Evolutionary conservation across 1,284 basidiomycete genomes (phyloP), one percentile per base, ranked within the genome.

Genomic region (Fistulina hepatica): DNA sequence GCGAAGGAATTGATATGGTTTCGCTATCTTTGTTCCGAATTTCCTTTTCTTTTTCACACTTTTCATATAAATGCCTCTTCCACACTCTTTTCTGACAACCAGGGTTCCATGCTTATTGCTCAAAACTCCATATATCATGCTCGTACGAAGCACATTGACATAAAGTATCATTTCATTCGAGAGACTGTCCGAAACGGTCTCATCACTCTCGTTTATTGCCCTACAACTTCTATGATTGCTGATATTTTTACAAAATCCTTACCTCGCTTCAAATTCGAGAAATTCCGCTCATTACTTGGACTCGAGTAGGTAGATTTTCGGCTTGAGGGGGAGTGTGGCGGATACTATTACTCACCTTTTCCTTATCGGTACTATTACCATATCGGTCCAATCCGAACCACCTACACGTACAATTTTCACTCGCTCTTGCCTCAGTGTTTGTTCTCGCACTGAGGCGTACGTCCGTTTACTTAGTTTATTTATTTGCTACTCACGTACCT

Each of bases 301-400:
- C 24, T 37, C n/a, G 17, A 22, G 39, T 44, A 23, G 42, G 42
- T 20, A 39, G 40, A 34, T 17, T 16, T 41, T 34, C 32, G n/a
- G 39, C 40, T 44, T 44, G 42, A 44, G 42, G 40, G 42, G 42
- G 42, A 41, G 42, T 44, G 40, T 44, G 36, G 42, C n/a, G n/a
- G n/a, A n/a, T n/a, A n/a, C n/a, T n/a, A n/a, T n/a, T n/a, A n/a
- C n/a, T n/a, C n/a, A n/a, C n/a, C n/a, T n/a, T n/a, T n/a, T n/a
- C n/a, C n/a, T n/a, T n/a, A n/a, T n/a, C n/a, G n/a, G n/a, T n/a
- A n/a, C n/a, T n/a, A n/a, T n/a, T n/a, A n/a, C n/a, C n/a, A n/a
- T n/a, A n/a, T n/a, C n/a, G n/a, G n/a, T n/a, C n/a, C n/a, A n/a
- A n/a, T n/a, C n/a, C n/a, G n/a, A n/a, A n/a, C n/a, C n/a, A n/a